Evolutionary conservation across 352 stramenopile genomes (phyloP).

Genomic region (Vaucheria bursata): DNA sequence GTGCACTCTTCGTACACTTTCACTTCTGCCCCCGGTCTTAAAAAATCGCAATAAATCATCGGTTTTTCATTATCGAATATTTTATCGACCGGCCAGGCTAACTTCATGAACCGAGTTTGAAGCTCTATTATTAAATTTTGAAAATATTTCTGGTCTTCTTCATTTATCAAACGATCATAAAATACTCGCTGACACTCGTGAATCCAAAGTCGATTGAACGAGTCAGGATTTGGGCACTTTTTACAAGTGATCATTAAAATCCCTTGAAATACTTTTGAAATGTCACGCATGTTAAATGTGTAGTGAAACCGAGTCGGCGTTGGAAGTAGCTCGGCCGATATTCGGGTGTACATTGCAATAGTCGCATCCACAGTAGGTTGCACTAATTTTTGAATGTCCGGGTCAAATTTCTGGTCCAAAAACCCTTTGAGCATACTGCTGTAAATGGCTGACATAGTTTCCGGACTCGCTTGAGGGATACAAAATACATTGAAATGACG

Average conservation of each 20-base stretch:
- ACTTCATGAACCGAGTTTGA: constrained; percentile 61
- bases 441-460: constrained; percentile 82
- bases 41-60: constrained; percentile 82
- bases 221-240: constrained; percentile 67
- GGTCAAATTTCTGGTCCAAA: constrained; percentile 66
- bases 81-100: constrained; percentile 63
- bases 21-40: constrained; percentile 64
- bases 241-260: constrained; percentile 79
- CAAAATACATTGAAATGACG: constrained; percentile 90
- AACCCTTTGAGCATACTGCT: constrained; percentile 80
- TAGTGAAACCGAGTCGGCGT: constrained; percentile 78
- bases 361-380: constrained; percentile 71
- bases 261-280: constrained; percentile 89
- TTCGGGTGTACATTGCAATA: constrained; percentile 84
- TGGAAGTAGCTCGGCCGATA: constrained; percentile 77
- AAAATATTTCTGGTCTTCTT: constrained; percentile 75
- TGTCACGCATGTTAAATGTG: constrained; percentile 88
- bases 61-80: constrained; percentile 73
- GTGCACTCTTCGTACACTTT: constrained; percentile 71
- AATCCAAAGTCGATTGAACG: constrained; percentile 77
- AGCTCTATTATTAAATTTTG: constrained; percentile 72
- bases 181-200: constrained; percentile 83
- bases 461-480: constrained; percentile 73
- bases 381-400: constrained; percentile 65
- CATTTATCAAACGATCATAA: constrained; percentile 79